A percentile compares a stretch with the other conserved stretches of the same genome.
phyloP scores from a whole-genome alignment of 257 asterid genomes.

The Plantago ovata region DNA sequence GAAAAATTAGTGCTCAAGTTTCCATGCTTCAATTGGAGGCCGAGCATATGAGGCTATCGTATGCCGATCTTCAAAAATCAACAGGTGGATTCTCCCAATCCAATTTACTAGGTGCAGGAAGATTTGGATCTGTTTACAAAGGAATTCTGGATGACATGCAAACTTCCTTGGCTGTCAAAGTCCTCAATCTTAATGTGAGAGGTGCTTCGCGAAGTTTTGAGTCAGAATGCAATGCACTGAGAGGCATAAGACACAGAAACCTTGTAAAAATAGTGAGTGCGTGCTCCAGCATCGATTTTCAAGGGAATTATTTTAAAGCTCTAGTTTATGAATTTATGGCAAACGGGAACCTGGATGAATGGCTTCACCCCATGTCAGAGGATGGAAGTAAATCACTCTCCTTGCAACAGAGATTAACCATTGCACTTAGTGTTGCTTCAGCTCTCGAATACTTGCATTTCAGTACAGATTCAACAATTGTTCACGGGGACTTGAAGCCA shows the following conservation, averaged over 20 bases:
- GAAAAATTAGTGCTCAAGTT: not conserved
- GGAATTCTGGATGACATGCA: no score
- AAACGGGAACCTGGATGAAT: constrained; percentile 28
- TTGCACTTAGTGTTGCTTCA: not conserved
- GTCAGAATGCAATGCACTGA: constrained; percentile 25
- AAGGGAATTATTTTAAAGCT: constrained; percentile 9
- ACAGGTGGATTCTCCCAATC: constrained; percentile 6
- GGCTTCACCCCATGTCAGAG: constrained; percentile 21
- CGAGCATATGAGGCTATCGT: constrained; percentile 2
- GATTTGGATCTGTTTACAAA: no score
- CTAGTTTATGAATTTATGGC: constrained; percentile 25
- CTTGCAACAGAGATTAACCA: not conserved
- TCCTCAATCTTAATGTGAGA: not conserved
- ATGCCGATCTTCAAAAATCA: not conserved
- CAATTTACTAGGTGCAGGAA: constrained; percentile 25
- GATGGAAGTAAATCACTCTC: not conserved
- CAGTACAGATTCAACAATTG: constrained; percentile 17
- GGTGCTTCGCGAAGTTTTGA: constrained; percentile 31
- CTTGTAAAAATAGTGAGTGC: constrained; percentile 24
- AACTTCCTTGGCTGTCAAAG: no score
- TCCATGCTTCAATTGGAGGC: not conserved
- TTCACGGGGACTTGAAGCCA: no score
- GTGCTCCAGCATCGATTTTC: constrained; percentile 29
- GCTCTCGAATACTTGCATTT: constrained; percentile 3
- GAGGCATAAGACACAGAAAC: constrained; percentile 25